phyloP scores from a whole-genome alignment of 192 early-diverging fungal species.

The Allomyces macrogynus region DNA sequence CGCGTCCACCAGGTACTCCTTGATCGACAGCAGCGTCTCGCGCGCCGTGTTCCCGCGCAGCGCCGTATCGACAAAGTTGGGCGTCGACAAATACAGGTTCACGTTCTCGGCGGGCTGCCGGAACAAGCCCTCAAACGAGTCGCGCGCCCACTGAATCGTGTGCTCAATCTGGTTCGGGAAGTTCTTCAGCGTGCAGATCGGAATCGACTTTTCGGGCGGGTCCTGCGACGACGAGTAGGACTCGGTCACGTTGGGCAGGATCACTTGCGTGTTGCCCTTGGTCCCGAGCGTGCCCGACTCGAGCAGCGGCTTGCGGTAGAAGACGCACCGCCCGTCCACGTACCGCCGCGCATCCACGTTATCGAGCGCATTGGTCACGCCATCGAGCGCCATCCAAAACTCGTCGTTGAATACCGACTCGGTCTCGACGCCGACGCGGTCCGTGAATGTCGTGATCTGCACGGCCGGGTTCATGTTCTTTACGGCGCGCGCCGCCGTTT shows the following conservation, averaged over 20 bases:
- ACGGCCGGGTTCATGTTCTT: constrained; percentile 80
- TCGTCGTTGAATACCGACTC: constrained; percentile 75
- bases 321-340: constrained; percentile 93
- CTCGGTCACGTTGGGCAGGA: constrained; percentile 88
- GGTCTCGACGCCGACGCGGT: constrained; percentile 85
- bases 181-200: constrained; percentile 74
- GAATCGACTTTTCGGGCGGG: constrained; percentile 89
- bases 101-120: constrained; percentile 79
- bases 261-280: constrained; percentile 98
- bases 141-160: constrained; percentile 90
- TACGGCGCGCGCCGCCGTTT: constrained; percentile 71
- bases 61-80: constrained; percentile 57
- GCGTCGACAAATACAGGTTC: constrained; percentile 74
- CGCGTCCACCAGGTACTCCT: constrained; percentile 50
- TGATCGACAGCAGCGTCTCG: constrained; percentile 57
- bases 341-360: constrained; percentile 95
- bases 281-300: constrained; percentile 98
- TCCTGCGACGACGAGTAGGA: constrained; percentile 96
- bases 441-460: constrained; percentile 29
- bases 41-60: constrained; percentile 45
- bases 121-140: constrained; percentile 90
- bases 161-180: constrained; percentile 78
- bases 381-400: constrained; percentile 74
- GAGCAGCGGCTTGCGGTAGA: constrained; percentile 79
- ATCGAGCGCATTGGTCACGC: constrained; percentile 95